Base-by-base conservation (phyloP, 2,329 filamentous ascomycete genomes). In the Lachnellula subtilissima region DNA sequence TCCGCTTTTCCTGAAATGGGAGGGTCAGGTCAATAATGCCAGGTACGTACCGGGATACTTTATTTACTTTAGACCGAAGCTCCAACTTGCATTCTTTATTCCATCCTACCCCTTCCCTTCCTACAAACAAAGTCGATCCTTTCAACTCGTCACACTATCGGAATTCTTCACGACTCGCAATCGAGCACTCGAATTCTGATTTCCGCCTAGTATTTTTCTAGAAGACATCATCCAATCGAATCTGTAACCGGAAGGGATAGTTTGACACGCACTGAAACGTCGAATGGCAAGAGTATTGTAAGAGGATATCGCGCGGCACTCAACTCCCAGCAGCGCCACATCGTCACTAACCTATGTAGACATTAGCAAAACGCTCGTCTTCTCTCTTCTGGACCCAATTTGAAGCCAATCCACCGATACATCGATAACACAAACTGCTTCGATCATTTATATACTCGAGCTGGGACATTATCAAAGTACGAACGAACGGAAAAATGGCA, bases 211-310 rank as follows among this genome's bases (percentile, higher is more conserved):
- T 45, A 3, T 15, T 22, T 45, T 22, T 28, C 3, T 35, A 48
- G 6, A 2, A 6, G 11, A 19, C 45, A 23, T 32, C 45, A 17
- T 5, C 45, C 22, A 48, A 48, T 48, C 22, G 12, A 22, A 48
- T 32, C 45, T 48, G 45, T 48, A 48, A 48, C 45, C 22, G n/a
- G 19, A 48, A 48, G 45, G 45, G 45, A 15, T 25, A 50, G 37
- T 50, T 52, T 52, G 56, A 61, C 45, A 56, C 49, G 22, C 52
- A 7, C 39, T 61, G 59, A 61, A 61, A 61, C 59, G 23, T 55
- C 59, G 56, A 39, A 58, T 54, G 47, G 50, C 45, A 54, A 52
- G 53, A 55, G 46, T 37, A 28, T 46, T 58, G 60, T 62, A 57
- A 49, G 57, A 61, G 55, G 47, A 52, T 42, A 48, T 48, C n/a